phyloP scores from a whole-genome alignment of 495 filamentous ascomycete genomes.

The Beverwykella pulmonaria region DNA sequence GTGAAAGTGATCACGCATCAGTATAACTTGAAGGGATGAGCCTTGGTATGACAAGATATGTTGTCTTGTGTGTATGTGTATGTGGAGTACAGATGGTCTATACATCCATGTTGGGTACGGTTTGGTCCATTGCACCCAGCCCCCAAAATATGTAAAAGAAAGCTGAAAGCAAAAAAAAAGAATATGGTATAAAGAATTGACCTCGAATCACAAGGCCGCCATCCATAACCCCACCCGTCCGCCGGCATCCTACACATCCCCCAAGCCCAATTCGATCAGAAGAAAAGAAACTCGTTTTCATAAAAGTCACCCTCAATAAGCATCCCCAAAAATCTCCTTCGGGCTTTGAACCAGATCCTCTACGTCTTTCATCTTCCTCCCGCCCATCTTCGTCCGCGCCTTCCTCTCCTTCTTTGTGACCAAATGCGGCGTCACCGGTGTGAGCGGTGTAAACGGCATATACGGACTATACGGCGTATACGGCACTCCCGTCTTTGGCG shows the following conservation, averaged over 20 bases:
- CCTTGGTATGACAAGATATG: too few species aligned
- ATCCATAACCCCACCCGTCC: neutral
- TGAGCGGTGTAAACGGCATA: constrained; percentile 85
- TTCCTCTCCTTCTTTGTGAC: constrained; percentile 76
- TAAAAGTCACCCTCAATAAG: constrained; percentile 6
- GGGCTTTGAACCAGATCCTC: constrained; percentile 63
- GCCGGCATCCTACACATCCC: too few species aligned
- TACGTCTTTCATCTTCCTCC: constrained; percentile 55
- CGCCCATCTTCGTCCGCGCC: constrained; percentile 62
- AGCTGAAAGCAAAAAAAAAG: too few species aligned
- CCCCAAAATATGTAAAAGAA: too few species aligned
- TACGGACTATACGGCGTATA: constrained; percentile 84
- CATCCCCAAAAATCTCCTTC: constrained; percentile 61
- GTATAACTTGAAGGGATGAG: too few species aligned
- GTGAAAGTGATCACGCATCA: too few species aligned
- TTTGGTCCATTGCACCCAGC: too few species aligned
- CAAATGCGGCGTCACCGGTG: constrained; percentile 79
- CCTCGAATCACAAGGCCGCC: neutral
- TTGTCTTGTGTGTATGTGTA: too few species aligned
- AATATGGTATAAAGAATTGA: too few species aligned
- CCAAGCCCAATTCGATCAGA: too few species aligned
- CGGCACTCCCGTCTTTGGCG: constrained; percentile 73
- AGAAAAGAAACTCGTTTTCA: neutral
- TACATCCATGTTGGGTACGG: too few species aligned
- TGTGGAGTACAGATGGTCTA: too few species aligned